These are phyloP conservation scores for Lunularia cruciata DNA, from an alignment of 225 moss, liverwort and hornwort genomes.

Conservation along the genomic window DNA sequence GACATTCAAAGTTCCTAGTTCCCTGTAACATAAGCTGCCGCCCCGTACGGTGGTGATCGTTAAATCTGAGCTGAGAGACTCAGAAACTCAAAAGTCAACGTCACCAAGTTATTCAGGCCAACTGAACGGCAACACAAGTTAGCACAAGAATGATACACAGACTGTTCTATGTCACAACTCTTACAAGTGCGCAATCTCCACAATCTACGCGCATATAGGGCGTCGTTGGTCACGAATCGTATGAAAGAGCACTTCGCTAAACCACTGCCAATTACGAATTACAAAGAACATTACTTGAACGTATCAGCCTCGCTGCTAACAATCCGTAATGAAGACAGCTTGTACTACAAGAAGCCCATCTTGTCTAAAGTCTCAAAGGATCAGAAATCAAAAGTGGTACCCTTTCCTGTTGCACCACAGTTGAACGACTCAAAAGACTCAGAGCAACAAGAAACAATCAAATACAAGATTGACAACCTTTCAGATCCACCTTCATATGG, in stretches of 20 bases:
- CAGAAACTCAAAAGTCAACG: too few species aligned
- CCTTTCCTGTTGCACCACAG: neutral
- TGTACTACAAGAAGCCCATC: slow-evolving; percentile 8
- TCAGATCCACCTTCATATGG: slow-evolving; percentile 15
- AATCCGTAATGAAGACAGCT: neutral
- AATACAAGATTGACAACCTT: neutral
- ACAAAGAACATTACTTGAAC: neutral
- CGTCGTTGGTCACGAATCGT: too few species aligned
- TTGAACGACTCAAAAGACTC: neutral
- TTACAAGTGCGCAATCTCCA: too few species aligned
- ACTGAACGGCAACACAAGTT: neutral
- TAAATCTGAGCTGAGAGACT: neutral
- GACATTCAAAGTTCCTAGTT: too few species aligned
- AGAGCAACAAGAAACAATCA: neutral
- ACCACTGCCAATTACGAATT: too few species aligned
- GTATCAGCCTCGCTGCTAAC: neutral
- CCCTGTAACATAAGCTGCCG: too few species aligned
- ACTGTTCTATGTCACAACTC: too few species aligned
- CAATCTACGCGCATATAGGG: too few species aligned
- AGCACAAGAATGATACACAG: neutral
- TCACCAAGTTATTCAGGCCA: too few species aligned
- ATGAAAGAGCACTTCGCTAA: too few species aligned
- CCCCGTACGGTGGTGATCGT: too few species aligned
- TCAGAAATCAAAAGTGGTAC: neutral
- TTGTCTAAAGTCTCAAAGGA: slow-evolving; percentile 1